Base-by-base conservation (phyloP, 1,284 basidiomycete genomes). In the Sporisorium reilianum region DNA sequence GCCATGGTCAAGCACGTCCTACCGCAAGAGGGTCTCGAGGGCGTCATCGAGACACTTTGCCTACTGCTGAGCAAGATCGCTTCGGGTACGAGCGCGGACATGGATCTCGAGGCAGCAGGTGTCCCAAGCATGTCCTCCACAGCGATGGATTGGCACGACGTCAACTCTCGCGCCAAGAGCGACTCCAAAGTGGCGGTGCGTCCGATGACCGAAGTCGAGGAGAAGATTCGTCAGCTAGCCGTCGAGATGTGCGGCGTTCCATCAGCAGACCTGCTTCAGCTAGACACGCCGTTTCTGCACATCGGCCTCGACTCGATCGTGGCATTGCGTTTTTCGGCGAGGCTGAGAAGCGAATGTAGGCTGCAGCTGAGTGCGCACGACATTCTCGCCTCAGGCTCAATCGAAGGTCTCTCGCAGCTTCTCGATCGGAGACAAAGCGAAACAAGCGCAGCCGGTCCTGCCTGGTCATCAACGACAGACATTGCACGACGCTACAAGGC, bases 271-370 rank as follows among this genome's bases (percentile, higher is more conserved):
- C n/a, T 52, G 30, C 38, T 59, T 41, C 40, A 52, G 42, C 48
- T 51, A 10, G 25, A 52, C 49, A 59, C 49, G 22, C 49, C 49
- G 0, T 48, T 46, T 16, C 5, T 64, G 30, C 54, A 55, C 16
- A 53, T 64, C 8, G 62, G 62, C 8, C 50, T 64, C 18, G 62
- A 64, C 20, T 64, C 62, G 5, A 64, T 64, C 36, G 62, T 64
- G 10, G 62, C 62, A 5, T 32, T 64, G 25, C 62, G 62, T 25
- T 64, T 64, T 44, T 51, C 62, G 2, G 41, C 50, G 18, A 51
- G 50, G 23, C 48, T 64, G 22, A 64, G 62, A 49, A 57, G 16
- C 8, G 46, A 62, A 23, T 51, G 25, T 40, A 28, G 41, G 14
- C 46, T 62, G 16, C 52, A 62, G 40, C 53, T 55, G 38, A 62